Conservation (phyloP, 2,329 filamentous ascomycete species). For the Venturia aucupariae region DNA sequence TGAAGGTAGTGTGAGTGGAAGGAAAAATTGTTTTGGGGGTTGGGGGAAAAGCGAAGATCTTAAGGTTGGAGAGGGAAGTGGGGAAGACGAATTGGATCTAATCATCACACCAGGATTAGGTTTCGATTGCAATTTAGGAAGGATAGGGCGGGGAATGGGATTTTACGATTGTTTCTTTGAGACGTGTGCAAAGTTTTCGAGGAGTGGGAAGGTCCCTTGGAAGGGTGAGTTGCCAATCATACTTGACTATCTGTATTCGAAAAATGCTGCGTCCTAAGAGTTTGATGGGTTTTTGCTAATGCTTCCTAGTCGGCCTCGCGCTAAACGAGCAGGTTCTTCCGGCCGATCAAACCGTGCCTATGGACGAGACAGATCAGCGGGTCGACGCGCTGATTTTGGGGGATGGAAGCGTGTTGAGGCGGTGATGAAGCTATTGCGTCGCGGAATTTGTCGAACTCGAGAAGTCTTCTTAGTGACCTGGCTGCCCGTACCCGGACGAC, state of each 20-base stretch:
- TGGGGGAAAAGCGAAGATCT: conserved; percentile 37
- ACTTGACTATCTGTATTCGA: too few relatives aligned
- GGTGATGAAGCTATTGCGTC: neutral
- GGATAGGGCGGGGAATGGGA: conserved; percentile 88
- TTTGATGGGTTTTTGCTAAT: neutral
- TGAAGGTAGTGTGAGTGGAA: conserved; percentile 51
- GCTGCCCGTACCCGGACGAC: neutral
- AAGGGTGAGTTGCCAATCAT: neutral
- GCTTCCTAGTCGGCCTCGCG: conserved; percentile 59
- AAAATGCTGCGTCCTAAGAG: neutral
- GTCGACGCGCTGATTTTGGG: conserved; percentile 71
- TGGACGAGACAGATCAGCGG: conserved; percentile 65
- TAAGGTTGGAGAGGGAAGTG: conserved; percentile 19
- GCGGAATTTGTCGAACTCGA: neutral
- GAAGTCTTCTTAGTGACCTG: neutral
- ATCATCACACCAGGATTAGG: conserved; percentile 89
- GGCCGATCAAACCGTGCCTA: conserved; percentile 57
- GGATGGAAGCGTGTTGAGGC: conserved; percentile 45
- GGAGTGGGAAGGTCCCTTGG: conserved; percentile 14
- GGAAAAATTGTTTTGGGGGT: conserved; percentile 66
- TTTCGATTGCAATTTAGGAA: conserved; percentile 66
- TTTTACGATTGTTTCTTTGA: conserved; percentile 94
- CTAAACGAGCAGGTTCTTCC: conserved; percentile 76
- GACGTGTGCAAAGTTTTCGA: conserved; percentile 47
- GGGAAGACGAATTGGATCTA: conserved; percentile 56